Evolutionary conservation across 768 basidiomycete genomes (phyloP), one percentile per base, ranked within the genome.

Genomic region (Tubosaeta sp.): DNA sequence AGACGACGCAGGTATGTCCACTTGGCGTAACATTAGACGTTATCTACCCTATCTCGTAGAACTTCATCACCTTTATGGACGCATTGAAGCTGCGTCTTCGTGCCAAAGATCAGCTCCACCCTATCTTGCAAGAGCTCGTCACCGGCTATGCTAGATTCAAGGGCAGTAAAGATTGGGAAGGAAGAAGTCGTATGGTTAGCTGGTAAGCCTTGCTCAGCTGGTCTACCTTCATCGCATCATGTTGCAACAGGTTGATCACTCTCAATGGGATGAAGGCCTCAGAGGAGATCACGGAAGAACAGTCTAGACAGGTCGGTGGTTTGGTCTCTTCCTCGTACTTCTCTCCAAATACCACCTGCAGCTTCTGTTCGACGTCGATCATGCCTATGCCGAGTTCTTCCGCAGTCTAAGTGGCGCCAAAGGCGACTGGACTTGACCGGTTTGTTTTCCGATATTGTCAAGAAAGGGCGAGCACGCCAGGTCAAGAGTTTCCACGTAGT

Each of bases 11-110:
- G 80, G 95, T 91, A 33, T 43, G 69, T 61, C 13, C 12, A 7
- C 43, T 37, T 38, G 11, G 19, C 13, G 6, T 22, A 1, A 2
- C 17, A 33, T 46, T 25, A 6, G 0, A 33, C 25, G 1, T 0
- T 14, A 22, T 33, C 4, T 37, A n/a, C n/a, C n/a, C n/a, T n/a
- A n/a, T n/a, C 8, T n/a, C 52, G 1, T 61, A 97, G 93, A 88
- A 85, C 67, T 99, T 98, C 57, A 98, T 99, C 59, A 98, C 95
- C 0, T 95, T 98, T 59, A 97, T 98, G 91, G 97, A 99, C 60
- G 95, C 94, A 1, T 77, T 98, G 26, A 95, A 94, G 64, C 76
- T 98, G 46, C 84, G 88, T 10, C 73, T 97, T 60, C 82, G 93
- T n/a, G 95, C 97, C 4, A 99, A 97, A 67, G 97, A 98, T 63